Evolutionary conservation across 805 yeast species (phyloP), one percentile per base, ranked within the genome.

Genomic region (Isabelozyma pseudorhagii): DNA sequence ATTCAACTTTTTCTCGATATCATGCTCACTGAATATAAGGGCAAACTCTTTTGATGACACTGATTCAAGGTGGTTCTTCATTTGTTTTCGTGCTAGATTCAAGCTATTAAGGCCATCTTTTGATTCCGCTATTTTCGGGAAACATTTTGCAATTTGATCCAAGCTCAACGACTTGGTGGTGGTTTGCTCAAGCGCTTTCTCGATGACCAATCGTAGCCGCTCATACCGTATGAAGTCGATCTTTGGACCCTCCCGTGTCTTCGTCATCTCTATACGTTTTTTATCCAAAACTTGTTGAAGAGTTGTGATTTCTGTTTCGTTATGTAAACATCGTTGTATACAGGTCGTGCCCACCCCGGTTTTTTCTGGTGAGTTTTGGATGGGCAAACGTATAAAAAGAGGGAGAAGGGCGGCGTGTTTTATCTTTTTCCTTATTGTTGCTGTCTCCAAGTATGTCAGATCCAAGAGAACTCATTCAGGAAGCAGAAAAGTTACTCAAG

Each of bases 141-240:
- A 84, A 58, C 87, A 83, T 17, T 75, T 59, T 46, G 70, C 64
- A 21, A 83, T 61, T 51, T 79, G 80, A 11, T 82, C 85, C 49
- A 73, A 64, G 21, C 76, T 72, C 39, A 82, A 67, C 40, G 82
- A 71, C 54, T 74, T 77, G 41, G 63, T 65, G 38, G 81, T 72
- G 2, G 83, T 74, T 55, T 79, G 83, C 27, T 78, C 77, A 27
- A 84, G 67, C 0, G 88, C 86, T 50, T 79, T 74, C 27, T 71
- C 67, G 46, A 81, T 74, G 5, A 82, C 82, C 48, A 77, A 72
- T 46, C 69, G 65, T 41, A 83, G 69, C 40, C 86, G 67, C 29
- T 73, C 71, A 53, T 67, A 81, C 42, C 89, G 66, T 8, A 83
- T 72, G 8, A 27, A 13, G 17, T 42, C 11, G n/a, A 28, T 29